These are phyloP conservation scores for Lipomyces anomalus DNA, from an alignment of 805 yeast species.

Conservation along the genomic window DNA sequence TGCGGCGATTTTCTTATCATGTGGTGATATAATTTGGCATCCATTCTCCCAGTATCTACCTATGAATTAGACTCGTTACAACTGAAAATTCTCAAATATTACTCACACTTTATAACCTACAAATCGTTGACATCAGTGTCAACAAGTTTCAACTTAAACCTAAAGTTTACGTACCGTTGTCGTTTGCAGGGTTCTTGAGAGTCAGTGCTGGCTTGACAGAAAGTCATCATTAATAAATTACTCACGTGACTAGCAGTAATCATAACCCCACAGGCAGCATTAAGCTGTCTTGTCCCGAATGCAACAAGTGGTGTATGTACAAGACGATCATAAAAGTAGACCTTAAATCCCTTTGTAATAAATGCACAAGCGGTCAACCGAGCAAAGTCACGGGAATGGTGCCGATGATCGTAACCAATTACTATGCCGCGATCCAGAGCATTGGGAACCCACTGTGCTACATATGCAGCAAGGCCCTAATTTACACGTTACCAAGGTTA, in stretches of 20 bases:
- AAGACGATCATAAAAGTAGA: constrained; percentile 40
- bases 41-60: constrained; percentile 92
- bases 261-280: constrained; percentile 82
- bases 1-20: constrained; percentile 65
- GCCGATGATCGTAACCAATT: constrained; percentile 88
- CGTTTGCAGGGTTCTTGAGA: constrained; percentile 36
- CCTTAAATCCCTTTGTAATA: constrained; percentile 58
- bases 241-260: constrained; percentile 71
- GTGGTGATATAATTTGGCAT: constrained; percentile 93
- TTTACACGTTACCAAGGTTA: background rate
- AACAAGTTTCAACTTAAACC: too few species aligned
- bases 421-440: constrained; percentile 47
- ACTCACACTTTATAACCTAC: constrained; percentile 92
- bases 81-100: constrained; percentile 1
- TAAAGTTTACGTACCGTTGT: too few species aligned
- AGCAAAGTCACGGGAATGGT: constrained; percentile 74
- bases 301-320: constrained; percentile 93
- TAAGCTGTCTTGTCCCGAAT: constrained; percentile 59
- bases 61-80: too few species aligned
- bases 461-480: constrained; percentile 37
- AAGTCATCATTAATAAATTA: background rate
- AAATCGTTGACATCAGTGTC: too few species aligned
- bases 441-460: constrained; percentile 29
- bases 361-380: constrained; percentile 73
- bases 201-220: background rate